phyloP scores from a whole-genome alignment of 2,329 filamentous ascomycete genomes.

The Calonectria fujianensis region DNA sequence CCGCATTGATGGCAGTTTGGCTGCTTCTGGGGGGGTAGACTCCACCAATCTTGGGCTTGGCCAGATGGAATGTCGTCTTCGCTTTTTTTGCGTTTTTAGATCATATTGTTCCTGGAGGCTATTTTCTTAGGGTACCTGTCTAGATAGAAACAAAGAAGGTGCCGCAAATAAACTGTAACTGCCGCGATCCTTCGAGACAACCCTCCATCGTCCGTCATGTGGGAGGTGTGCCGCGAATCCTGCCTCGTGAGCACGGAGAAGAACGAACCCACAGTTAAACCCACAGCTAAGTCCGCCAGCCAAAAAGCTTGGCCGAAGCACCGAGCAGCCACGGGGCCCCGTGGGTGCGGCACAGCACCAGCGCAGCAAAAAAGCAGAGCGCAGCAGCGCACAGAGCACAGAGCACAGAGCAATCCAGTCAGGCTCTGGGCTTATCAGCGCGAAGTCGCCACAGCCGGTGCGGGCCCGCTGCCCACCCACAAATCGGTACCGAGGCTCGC shows the following conservation, averaged over 20 bases:
- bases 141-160: neutral
- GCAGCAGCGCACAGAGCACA: neutral
- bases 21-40: neutral
- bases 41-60: neutral
- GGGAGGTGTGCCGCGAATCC: neutral
- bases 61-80: too few species aligned
- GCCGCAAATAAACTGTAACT: neutral
- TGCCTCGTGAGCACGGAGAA: neutral
- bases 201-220: neutral
- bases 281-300: neutral
- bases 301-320: conserved; percentile 1
- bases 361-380: neutral
- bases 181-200: neutral
- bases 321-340: conserved; percentile 4
- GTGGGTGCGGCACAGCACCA: conserved; percentile 4
- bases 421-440: neutral
- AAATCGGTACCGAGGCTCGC: conserved; percentile 18
- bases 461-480: neutral
- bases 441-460: conserved; percentile 1
- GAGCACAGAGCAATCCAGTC: neutral
- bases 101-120: neutral
- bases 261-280: neutral
- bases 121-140: neutral
- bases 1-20: conserved; percentile 18
- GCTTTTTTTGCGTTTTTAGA: neutral